Percentiles rank a stretch among this genome's conserved stretches.
Conservation (phyloP, 805 yeast species). For the Starmerella potacharoeniae region DNA sequence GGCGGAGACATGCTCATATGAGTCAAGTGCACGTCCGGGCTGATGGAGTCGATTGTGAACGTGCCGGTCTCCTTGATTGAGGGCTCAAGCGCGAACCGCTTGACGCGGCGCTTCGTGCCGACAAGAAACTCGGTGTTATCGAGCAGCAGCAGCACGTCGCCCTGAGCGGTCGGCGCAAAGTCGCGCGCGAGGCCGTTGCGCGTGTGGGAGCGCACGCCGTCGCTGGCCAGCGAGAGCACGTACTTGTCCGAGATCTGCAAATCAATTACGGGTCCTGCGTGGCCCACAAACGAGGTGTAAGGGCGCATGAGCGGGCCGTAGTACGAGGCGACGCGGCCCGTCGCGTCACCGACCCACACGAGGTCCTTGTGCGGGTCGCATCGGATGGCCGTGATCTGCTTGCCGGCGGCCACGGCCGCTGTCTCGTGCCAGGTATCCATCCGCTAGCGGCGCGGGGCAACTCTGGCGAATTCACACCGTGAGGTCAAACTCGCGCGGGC, state of each 20-base stretch:
- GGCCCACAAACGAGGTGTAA: slow-evolving; percentile 50
- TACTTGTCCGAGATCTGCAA: slow-evolving; percentile 46
- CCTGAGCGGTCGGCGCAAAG: slow-evolving; percentile 24
- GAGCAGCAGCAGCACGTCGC: slow-evolving; percentile 21
- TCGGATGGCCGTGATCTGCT: slow-evolving; percentile 32
- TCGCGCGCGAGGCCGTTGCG: slow-evolving; percentile 45
- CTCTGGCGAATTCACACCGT: background rate
- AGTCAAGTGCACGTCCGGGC: slow-evolving; percentile 20
- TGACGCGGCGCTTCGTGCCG: slow-evolving; percentile 26
- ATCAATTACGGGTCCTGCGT: slow-evolving; percentile 39
- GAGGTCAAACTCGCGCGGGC: background rate
- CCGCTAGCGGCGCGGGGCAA: background rate
- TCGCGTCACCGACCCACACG: slow-evolving; percentile 69
- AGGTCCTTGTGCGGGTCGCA: slow-evolving; percentile 37
- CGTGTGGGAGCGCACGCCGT: slow-evolving; percentile 42
- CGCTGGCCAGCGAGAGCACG: slow-evolving; percentile 44
- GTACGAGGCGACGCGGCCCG: slow-evolving; percentile 34
- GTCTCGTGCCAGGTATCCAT: slow-evolving; percentile 25
- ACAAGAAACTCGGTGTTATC: slow-evolving; percentile 30
- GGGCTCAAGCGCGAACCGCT: slow-evolving; percentile 28
- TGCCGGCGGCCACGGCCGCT: slow-evolving; percentile 21
- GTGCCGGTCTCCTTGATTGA: slow-evolving; percentile 30
- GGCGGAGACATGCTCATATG: slow-evolving; percentile 27
- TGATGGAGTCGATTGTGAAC: slow-evolving; percentile 21
- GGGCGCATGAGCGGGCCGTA: slow-evolving; percentile 40